Evolutionary conservation across 2,329 filamentous ascomycete genomes (phyloP), one percentile per base, ranked within the genome.

Genomic region (Huntiella moniliformis): DNA sequence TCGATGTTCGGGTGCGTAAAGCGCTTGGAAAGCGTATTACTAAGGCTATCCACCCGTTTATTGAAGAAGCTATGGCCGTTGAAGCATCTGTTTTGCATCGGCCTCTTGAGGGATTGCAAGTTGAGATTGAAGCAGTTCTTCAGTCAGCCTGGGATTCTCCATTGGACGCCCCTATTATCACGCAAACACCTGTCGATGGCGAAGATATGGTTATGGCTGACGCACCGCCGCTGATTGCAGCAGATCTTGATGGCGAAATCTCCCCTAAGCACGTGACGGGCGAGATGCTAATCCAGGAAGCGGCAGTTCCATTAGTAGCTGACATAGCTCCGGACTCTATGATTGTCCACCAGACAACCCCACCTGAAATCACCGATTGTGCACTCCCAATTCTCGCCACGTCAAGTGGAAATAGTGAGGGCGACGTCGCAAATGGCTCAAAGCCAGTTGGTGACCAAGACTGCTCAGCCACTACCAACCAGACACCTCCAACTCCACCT

Each of bases 21-120:
- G 82, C 80, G 54, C 66, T 93, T n/a, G 85, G 82, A 17, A 94
- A 92, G 61, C 76, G 86, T 18, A 93, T 95, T 51, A 71, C 93
- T 53, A 92, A 85, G 58, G 75, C 78, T 1, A 71, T 93, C 31
- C 83, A 92, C 58, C 77, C 82, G 11, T 70, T 77, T 38, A 66
- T 94, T 3, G 82, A 94, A 58, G 70, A 74, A 46, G 85, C 85
- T 1, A 63, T 86, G 40, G 73, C 71, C 45, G 82, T 83, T 46
- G 88, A 96, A 59, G 78, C 82, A n/a, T 82, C 91, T 50, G 69
- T 93, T 37, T 77, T 71, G 43, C 72, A 77, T 44, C 79, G 77
- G 54, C 68, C 81, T 1, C 73, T 77, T 39, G 80, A 86, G 44
- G 70, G 70, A 41, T 70, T 87, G 46, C 65, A 83, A 35, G 74